Percentiles rank a stretch among this genome's conserved stretches.
Evolutionary conservation across 2,329 filamentous ascomycete species (phyloP).

Genomic region (Penicillium brevicompactum): DNA sequence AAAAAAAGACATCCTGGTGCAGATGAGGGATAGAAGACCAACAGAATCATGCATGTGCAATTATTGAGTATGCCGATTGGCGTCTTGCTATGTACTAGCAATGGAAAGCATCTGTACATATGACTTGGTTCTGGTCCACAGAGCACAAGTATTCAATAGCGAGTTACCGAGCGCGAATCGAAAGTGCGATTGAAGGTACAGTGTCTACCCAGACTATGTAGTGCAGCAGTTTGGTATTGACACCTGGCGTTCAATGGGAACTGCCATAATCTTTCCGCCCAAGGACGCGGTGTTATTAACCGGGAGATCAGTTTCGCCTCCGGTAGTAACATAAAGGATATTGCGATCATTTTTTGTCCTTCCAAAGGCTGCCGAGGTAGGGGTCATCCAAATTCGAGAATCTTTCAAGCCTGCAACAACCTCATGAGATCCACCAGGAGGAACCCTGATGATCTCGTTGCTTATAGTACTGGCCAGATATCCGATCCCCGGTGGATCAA

Average conservation of each 20-base stretch:
- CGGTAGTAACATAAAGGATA: constrained; percentile 18
- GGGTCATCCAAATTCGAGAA: constrained; percentile 15
- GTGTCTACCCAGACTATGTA: background rate
- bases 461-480: constrained; percentile 19
- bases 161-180: no score
- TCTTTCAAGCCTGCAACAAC: constrained; percentile 8
- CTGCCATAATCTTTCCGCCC: constrained; percentile 7
- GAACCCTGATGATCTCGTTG: constrained; percentile 13
- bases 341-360: constrained; percentile 3
- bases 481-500: constrained; percentile 13
- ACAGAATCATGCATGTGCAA: constrained; percentile 4
- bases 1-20: background rate
- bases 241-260: background rate
- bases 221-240: background rate
- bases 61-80: constrained; percentile 8
- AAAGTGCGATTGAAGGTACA: no score
- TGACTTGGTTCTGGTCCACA: background rate
- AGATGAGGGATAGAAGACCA: background rate
- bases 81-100: constrained; percentile 3
- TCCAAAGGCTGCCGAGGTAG: constrained; percentile 20
- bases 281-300: background rate
- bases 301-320: constrained; percentile 3
- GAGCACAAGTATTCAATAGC: no score
- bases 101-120: constrained; percentile 6
- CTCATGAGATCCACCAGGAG: constrained; percentile 1